Evolutionary conservation across 2,329 filamentous ascomycete species (phyloP).

Genomic region (Esteya vermicola): DNA sequence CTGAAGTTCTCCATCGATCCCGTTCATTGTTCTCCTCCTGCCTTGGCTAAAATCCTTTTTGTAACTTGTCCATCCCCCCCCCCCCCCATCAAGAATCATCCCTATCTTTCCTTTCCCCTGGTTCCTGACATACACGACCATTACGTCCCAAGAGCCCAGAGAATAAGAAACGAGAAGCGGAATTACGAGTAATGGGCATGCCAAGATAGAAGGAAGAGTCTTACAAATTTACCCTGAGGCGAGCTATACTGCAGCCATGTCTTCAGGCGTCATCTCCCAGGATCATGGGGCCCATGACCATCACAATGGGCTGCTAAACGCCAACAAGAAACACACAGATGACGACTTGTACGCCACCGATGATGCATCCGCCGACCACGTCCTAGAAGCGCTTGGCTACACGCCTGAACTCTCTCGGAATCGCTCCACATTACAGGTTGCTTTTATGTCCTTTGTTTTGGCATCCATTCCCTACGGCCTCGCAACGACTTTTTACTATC

Average conservation of each 20-base stretch:
- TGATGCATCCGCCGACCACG: not conserved
- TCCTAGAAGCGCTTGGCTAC: not conserved
- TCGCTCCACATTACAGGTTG: not conserved
- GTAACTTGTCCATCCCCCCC: no score
- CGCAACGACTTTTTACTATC: not conserved
- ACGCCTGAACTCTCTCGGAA: not conserved
- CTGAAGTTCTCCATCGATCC: no score
- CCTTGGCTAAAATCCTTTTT: not conserved
- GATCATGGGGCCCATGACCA: not conserved
- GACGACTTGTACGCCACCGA: not conserved
- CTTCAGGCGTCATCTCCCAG: not conserved
- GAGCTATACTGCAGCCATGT: no score
- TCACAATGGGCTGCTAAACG: not conserved
- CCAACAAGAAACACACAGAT: not conserved
- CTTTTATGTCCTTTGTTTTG: conserved; percentile 1
- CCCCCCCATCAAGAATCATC: no score
- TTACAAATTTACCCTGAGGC: no score
- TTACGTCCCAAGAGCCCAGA: no score
- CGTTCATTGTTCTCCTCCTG: no score
- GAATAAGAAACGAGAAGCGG: no score
- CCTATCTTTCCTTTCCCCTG: no score
- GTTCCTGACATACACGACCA: no score
- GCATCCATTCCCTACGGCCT: conserved; percentile 1
- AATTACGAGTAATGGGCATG: no score
- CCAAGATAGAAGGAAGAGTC: no score